Evolutionary conservation across 1,139 yeast genomes (phyloP), one percentile per base, ranked within the genome.

Genomic region (Debaryomyces sp.): DNA sequence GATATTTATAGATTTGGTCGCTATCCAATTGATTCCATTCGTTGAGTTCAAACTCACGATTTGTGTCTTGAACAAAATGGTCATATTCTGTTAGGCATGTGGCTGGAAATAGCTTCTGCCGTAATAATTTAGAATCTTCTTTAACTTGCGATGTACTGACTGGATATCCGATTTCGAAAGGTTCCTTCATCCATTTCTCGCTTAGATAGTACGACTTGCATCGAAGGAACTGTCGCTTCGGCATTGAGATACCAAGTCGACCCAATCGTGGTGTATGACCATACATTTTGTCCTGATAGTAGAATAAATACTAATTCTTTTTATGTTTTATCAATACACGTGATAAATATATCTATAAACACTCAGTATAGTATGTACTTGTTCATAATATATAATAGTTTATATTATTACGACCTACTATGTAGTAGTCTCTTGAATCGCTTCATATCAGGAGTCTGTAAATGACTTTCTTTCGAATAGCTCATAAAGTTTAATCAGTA

Each of bases 401-500:
- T 38, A 38, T 17, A 34, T 26, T 48, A 34, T 26, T 48, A 43
- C 24, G 30, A 26, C 7, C 5, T 6, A n/a, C 34, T 39, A 39
- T 27, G 22, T 39, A 39, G 34, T 26, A 17, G 18, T 29, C 29
- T 17, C 8, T 18, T 18, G 5, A 18, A n/a, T n/a, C n/a, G n/a
- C n/a, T 12, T 18, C 6, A 12, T 7, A n/a, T 21, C 10, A 35
- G 6, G 18, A 12, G 13, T 35, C 38, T 8, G 49, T 40, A 43
- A 49, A 58, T 12, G 60, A 35, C 6, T 57, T 57, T 35, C 53
- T 45, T 21, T 44, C 47, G 36, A 71, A 63, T 24, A 61, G 44
- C 49, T 73, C 75, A 53, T 60, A 71, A 26, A 74, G 57, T 47
- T 62, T 63, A 8, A 74, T 58, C 48, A 61, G 64, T 33, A 73